These are phyloP conservation scores for Chlamydomonas reinhardtii DNA, from an alignment of 163 green algal genomes.

Conservation along the genomic window DNA sequence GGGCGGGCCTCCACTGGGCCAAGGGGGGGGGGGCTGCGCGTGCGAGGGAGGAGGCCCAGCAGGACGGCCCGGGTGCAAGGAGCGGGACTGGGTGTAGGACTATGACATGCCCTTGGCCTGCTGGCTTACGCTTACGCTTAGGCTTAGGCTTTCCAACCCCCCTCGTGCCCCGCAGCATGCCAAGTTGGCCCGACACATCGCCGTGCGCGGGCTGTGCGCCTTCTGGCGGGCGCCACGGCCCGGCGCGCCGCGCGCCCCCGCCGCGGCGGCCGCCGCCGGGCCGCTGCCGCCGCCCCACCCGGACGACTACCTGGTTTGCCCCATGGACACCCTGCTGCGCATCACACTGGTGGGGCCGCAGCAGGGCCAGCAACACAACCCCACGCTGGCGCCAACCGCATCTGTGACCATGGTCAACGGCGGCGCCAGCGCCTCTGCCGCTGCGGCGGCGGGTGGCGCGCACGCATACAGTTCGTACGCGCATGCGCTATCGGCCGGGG, in stretches of 20 bases:
- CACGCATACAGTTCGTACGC: not conserved
- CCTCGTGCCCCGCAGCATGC: not conserved
- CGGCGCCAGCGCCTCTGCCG: not conserved
- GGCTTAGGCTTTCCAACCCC: no score
- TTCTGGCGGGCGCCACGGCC: constrained; percentile 40
- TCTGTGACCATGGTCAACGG: not conserved
- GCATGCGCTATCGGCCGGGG: not conserved
- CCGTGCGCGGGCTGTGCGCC: constrained; percentile 9
- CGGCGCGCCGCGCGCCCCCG: not conserved
- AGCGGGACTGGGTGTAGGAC: no score
- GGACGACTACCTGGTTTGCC: constrained; percentile 28
- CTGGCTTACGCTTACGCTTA: no score
- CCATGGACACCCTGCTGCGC: constrained; percentile 15
- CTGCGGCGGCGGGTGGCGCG: no score
- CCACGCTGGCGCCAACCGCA: no score
- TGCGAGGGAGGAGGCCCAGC: no score
- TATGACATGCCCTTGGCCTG: no score
- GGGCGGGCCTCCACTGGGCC: no score
- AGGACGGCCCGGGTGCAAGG: no score
- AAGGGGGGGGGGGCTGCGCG: no score
- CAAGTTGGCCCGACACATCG: constrained; percentile 19
- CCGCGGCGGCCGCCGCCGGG: not conserved
- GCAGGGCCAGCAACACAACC: no score
- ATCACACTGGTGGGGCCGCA: constrained; percentile 5
- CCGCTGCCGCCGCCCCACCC: constrained; percentile 33